A percentile compares a stretch with the other conserved stretches of the same genome.
These are phyloP conservation scores for Metschnikowia orientalis DNA, from an alignment of 805 yeast species.

Conservation along the genomic window DNA sequence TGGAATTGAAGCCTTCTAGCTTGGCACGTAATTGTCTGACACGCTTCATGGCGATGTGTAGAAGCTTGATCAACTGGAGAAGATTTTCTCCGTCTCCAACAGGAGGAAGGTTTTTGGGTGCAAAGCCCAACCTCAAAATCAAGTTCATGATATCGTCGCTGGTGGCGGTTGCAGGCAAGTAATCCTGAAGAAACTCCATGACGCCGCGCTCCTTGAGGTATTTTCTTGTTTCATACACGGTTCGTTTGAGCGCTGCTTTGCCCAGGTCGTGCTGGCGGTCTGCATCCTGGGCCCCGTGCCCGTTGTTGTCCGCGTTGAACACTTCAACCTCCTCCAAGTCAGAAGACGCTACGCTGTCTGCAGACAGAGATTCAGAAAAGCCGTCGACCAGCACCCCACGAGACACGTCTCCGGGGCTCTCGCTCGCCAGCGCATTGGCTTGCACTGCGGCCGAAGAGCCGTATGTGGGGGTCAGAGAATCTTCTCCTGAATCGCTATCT, in stretches of 20 bases:
- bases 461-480: neutral
- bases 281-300: neutral
- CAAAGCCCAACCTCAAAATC: conserved; percentile 62
- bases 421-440: conserved; percentile 1
- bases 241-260: conserved; percentile 1
- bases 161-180: conserved; percentile 57
- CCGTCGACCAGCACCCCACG: neutral
- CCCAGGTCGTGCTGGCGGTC: conserved; percentile 1
- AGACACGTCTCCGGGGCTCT: neutral
- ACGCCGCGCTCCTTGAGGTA: conserved; percentile 59
- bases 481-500: conserved; percentile 12
- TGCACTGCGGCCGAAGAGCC: neutral
- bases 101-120: conserved; percentile 28
- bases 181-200: conserved; percentile 53
- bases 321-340: conserved; percentile 13
- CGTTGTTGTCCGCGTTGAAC: no score
- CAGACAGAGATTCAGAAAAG: conserved; percentile 6
- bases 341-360: conserved; percentile 6
- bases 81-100: conserved; percentile 41
- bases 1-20: conserved; percentile 47
- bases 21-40: conserved; percentile 55
- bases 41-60: conserved; percentile 62
- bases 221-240: conserved; percentile 30
- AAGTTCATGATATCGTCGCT: conserved; percentile 53
- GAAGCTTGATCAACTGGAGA: conserved; percentile 43